Evolutionary conservation across 116 monocot genomes (phyloP).

Genomic region (Papilionanthe hybrid): DNA sequence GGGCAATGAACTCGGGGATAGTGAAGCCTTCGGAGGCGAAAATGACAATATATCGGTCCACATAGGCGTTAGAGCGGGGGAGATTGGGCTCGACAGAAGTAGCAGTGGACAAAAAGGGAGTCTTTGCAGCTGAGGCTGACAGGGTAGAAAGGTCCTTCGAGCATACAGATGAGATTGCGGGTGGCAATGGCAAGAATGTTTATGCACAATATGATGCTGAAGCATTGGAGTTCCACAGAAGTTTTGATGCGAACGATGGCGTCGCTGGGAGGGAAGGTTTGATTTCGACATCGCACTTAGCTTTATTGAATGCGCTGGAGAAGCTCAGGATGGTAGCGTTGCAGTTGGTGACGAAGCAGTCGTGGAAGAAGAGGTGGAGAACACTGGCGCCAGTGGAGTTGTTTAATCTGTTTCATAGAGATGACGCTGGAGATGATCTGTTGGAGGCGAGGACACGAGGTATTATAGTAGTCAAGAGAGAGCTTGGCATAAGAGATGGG

Average conservation of each 20-base stretch:
- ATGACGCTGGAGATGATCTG: too few species aligned
- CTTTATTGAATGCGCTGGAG: constrained; percentile 45
- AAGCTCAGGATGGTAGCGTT: constrained; percentile 49
- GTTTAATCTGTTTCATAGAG: too few species aligned
- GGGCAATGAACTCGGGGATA: constrained; percentile 34
- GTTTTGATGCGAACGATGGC: constrained; percentile 45
- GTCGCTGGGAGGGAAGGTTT: constrained; percentile 55
- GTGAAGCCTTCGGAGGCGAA: constrained; percentile 37
- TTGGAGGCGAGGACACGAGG: too few species aligned
- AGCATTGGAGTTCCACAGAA: constrained; percentile 38
- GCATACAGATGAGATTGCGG: constrained; percentile 50
- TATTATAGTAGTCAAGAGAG: too few species aligned
- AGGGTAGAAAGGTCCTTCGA: constrained; percentile 42
- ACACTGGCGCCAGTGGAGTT: neutral
- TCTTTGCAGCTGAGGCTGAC: constrained; percentile 41
- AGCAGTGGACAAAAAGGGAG: constrained; percentile 20
- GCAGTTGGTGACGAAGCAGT: constrained; percentile 52
- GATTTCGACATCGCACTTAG: constrained; percentile 51
- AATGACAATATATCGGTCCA: constrained; percentile 16
- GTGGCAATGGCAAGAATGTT: too few species aligned
- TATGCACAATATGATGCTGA: too few species aligned
- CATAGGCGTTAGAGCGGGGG: constrained; percentile 23
- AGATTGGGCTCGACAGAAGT: constrained; percentile 14
- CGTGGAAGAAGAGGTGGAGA: constrained; percentile 45
- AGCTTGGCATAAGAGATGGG: too few species aligned